Evolutionary conservation across 495 filamentous ascomycete species (phyloP).

Genomic region (Cercophora sp.): DNA sequence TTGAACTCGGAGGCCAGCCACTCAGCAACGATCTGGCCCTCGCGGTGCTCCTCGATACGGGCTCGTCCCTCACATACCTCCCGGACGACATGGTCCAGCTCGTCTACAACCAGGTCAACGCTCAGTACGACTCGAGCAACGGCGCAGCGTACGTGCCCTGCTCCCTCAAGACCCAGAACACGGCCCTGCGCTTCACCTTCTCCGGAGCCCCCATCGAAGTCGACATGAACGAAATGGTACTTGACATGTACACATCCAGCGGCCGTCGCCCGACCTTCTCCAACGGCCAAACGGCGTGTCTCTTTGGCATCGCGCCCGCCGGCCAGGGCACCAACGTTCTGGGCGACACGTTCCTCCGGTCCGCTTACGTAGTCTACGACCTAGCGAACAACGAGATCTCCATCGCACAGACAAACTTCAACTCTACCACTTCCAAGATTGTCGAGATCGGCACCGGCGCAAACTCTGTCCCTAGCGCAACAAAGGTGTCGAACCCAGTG

Average conservation of each 20-base stretch:
- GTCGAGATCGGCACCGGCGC: constrained; percentile 68
- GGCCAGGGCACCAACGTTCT: constrained; percentile 64
- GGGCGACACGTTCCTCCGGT: constrained; percentile 90
- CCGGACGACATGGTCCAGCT: constrained; percentile 60
- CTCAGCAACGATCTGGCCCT: constrained; percentile 55
- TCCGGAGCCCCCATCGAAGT: constrained; percentile 66
- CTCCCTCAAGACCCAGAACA: constrained; percentile 52
- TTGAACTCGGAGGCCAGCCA: constrained; percentile 40
- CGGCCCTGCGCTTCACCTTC: constrained; percentile 67
- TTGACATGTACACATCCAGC: constrained; percentile 52
- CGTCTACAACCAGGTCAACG: constrained; percentile 63
- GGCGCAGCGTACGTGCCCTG: constrained; percentile 72
- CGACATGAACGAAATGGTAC: constrained; percentile 69
- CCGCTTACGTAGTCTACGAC: constrained; percentile 91
- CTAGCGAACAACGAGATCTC: constrained; percentile 83
- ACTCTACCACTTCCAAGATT: constrained; percentile 60
- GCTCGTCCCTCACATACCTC: constrained; percentile 83
- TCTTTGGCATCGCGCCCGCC: constrained; percentile 74
- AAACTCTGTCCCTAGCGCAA: constrained; percentile 65
- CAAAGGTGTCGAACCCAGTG: constrained; percentile 61
- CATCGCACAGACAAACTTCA: constrained; percentile 81
- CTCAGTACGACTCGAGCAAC: constrained; percentile 53
- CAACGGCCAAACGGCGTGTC: constrained; percentile 60
- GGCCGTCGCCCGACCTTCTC: constrained; percentile 52
- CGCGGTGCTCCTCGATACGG: constrained; percentile 84